Evolutionary conservation across 2,329 filamentous ascomycete species (phyloP).

Genomic region (Colletotrichum abscissum): DNA sequence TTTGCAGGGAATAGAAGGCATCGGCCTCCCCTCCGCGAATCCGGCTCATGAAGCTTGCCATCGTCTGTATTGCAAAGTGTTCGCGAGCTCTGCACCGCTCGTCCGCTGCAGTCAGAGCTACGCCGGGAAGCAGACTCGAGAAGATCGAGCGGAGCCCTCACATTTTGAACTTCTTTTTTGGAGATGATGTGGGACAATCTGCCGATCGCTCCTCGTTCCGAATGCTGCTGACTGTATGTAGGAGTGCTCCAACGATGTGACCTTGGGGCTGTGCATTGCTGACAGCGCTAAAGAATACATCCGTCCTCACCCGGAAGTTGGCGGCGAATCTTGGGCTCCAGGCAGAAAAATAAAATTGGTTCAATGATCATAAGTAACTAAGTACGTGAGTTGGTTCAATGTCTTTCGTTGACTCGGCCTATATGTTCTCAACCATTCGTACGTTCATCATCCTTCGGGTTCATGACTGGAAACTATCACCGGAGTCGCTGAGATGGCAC

Average conservation of each 20-base stretch:
- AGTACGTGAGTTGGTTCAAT: too few species aligned
- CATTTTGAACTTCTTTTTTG: too few species aligned
- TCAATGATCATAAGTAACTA: background rate
- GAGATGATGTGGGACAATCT: background rate
- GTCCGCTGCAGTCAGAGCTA: too few species aligned
- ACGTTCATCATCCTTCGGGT: background rate
- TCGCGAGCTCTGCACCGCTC: too few species aligned
- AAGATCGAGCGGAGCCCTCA: too few species aligned
- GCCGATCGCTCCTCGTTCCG: background rate
- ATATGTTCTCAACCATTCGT: background rate
- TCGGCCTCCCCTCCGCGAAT: too few species aligned
- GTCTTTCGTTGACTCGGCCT: background rate
- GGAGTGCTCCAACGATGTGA: background rate
- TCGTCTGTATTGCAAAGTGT: too few species aligned
- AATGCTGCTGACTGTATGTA: background rate
- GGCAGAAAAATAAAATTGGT: background rate
- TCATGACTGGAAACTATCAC: too few species aligned
- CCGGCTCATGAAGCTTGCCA: too few species aligned
- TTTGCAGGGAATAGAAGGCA: too few species aligned
- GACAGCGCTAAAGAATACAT: background rate
- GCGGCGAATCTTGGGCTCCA: too few species aligned
- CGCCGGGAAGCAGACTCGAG: too few species aligned
- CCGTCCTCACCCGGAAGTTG: background rate
- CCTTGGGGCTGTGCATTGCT: background rate
- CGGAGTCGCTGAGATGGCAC: background rate